These are phyloP conservation scores for Ophiostoma pallidulum DNA, from an alignment of 2,329 filamentous ascomycete genomes.

Conservation along the genomic window DNA sequence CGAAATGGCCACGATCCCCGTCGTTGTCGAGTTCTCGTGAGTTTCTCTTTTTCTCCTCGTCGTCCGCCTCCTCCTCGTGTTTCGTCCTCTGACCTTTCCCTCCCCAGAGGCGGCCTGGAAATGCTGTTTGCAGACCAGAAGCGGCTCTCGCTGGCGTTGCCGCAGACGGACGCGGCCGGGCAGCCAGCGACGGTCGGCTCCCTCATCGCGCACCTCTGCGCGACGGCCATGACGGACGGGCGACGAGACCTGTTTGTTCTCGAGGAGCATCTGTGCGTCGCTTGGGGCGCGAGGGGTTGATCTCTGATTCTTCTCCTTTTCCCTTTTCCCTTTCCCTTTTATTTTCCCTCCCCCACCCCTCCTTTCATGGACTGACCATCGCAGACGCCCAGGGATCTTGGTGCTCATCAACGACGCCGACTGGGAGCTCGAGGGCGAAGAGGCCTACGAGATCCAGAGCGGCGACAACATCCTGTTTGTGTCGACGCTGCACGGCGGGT, in stretches of 20 bases:
- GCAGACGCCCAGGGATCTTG: constrained; percentile 84
- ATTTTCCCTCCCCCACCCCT: background rate
- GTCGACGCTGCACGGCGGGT: constrained; percentile 91
- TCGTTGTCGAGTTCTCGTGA: constrained; percentile 54
- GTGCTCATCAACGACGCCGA: constrained; percentile 97
- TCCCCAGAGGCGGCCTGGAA: constrained; percentile 73
- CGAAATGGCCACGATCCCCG: constrained; percentile 22
- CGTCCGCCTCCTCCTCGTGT: constrained; percentile 33
- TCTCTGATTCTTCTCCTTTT: background rate
- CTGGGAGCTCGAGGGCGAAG: constrained; percentile 96
- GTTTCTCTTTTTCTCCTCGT: constrained; percentile 21
- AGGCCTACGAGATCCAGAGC: constrained; percentile 71
- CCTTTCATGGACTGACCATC: constrained; percentile 8
- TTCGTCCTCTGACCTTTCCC: background rate
- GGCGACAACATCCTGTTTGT: constrained; percentile 91
- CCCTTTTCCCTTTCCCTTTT: too few relatives aligned
- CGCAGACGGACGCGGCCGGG: constrained; percentile 50
- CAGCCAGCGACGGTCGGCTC: constrained; percentile 59
- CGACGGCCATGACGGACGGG: constrained; percentile 73
- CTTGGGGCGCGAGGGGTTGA: too few relatives aligned
- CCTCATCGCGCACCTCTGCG: constrained; percentile 70
- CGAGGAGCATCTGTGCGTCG: constrained; percentile 73
- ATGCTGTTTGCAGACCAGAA: constrained; percentile 82
- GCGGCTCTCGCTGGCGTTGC: constrained; percentile 61
- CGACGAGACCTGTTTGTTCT: constrained; percentile 85